phyloP scores from a whole-genome alignment of 2,329 filamentous ascomycete genomes.

The Diatrype stigma region DNA sequence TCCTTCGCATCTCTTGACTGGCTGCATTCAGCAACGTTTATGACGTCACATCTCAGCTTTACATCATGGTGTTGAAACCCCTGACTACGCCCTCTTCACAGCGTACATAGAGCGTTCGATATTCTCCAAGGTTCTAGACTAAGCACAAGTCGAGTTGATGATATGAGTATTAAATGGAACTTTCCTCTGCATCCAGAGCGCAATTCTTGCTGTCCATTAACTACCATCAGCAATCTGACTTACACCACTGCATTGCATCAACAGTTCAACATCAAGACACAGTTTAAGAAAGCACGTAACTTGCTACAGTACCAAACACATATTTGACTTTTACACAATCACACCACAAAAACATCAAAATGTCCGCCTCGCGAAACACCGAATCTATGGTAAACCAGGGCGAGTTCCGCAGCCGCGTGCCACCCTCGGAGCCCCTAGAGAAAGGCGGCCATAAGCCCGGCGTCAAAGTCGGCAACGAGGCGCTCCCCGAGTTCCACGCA shows the following conservation, averaged over 20 bases:
- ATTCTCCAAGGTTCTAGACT: too few relatives aligned
- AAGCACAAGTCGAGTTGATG: too few relatives aligned
- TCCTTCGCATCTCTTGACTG: too few relatives aligned
- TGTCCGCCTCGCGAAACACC: slow-evolving; percentile 36
- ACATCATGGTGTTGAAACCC: too few relatives aligned
- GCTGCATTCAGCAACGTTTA: too few relatives aligned
- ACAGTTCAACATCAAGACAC: not conserved
- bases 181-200: not conserved
- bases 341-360: slow-evolving; percentile 5
- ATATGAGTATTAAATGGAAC: not conserved
- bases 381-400: slow-evolving; percentile 51
- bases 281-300: not conserved
- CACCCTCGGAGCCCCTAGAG: slow-evolving; percentile 48
- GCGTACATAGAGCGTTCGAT: too few relatives aligned
- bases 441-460: slow-evolving; percentile 59
- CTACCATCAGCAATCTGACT: too few relatives aligned
- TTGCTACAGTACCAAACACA: not conserved
- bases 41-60: too few relatives aligned
- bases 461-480: slow-evolving; percentile 55
- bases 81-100: too few relatives aligned
- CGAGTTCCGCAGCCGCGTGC: slow-evolving; percentile 50
- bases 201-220: too few relatives aligned
- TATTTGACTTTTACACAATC: not conserved
- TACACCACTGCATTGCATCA: too few relatives aligned
- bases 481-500: slow-evolving; percentile 58